Evolutionary conservation across 1,284 basidiomycete genomes (phyloP).

Genomic region (Phylloporus sp.): DNA sequence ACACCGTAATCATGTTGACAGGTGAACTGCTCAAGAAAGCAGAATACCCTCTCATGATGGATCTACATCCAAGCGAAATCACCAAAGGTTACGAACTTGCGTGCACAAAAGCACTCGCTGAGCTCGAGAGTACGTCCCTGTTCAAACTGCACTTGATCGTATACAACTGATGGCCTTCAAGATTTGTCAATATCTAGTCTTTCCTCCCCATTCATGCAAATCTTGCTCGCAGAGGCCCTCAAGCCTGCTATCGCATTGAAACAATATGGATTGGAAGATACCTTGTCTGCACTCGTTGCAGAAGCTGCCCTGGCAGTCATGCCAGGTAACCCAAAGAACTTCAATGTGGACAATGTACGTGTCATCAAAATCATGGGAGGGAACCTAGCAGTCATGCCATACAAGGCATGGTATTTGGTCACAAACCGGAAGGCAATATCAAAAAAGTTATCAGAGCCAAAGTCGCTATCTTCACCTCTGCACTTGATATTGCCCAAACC

Average conservation of each 20-base stretch:
- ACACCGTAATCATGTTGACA: conserved; percentile 93
- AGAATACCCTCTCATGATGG: conserved; percentile 93
- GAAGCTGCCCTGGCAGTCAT: conserved; percentile 92
- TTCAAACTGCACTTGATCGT: conserved; percentile 2
- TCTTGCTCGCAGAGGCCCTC: conserved; percentile 81
- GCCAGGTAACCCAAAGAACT: conserved; percentile 87
- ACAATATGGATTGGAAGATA: conserved; percentile 94
- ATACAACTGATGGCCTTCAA: conserved; percentile 34
- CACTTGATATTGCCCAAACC: conserved; percentile 93
- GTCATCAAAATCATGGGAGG: conserved; percentile 99
- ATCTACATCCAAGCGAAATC: conserved; percentile 94
- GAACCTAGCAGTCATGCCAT: conserved; percentile 89
- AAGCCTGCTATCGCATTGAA: conserved; percentile 95
- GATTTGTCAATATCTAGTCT: conserved; percentile 69
- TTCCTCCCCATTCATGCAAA: conserved; percentile 77
- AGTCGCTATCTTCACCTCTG: conserved; percentile 94
- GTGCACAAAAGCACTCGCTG: conserved; percentile 82
- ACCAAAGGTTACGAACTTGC: conserved; percentile 97
- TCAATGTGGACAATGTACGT: conserved; percentile 98
- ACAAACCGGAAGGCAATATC: conserved; percentile 90
- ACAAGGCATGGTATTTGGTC: conserved; percentile 97
- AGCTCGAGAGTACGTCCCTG: conserved; percentile 86
- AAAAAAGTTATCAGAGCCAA: conserved; percentile 86
- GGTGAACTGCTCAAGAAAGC: conserved; percentile 96
- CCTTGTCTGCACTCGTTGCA: conserved; percentile 84